Evolutionary conservation across 2,329 filamentous ascomycete genomes (phyloP), one percentile per base, ranked within the genome.

Genomic region (Diaporthe destruens): DNA sequence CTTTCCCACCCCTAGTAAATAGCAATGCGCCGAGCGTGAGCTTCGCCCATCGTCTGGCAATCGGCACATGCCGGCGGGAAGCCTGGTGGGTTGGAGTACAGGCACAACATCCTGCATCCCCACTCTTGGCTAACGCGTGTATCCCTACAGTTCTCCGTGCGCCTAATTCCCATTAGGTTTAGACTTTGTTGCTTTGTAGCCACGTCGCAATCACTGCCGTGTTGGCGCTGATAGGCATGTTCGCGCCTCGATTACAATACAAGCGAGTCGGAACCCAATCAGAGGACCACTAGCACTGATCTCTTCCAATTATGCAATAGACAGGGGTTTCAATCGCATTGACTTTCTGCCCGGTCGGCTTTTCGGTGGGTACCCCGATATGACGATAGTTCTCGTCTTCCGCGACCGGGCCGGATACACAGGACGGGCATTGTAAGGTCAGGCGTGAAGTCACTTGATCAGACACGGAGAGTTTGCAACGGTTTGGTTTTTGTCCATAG

Each of bases 331-430:
- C 14, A 18, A 16, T 20, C 12, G 16, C 6, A 51, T 16, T 9
- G 32, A 6, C 0, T 34, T 42, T 25, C 3, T 29, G 14, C 1
- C 39, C n/a, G 5, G 6, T 12, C 47, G 3, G n/a, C 3, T 3
- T 8, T n/a, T 51, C n/a, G 47, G 11, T 51, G 9, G 8, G n/a
- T n/a, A 9, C n/a, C 47, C 9, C 47, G n/a, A 23, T 25, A 23
- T 6, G 12, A 51, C 47, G 11, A 14, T n/a, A 23, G 20, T 8
- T 5, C 12, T 7, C 8, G 6, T 11, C 29, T 18, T 65, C 47
- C 61, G 61, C 47, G 7, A 53, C 47, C 61, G 61, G 61, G 61
- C 61, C 61, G 61, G 61, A 53, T 23, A 18, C 1, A 39, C 20
- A 29, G 20, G 32, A 39, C 20, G 20, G 47, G 47, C n/a, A 25